A percentile compares a stretch with the other conserved stretches of the same genome.
Conservation (phyloP, 768 basidiomycete species). For the Xanthoconium stramineum region DNA sequence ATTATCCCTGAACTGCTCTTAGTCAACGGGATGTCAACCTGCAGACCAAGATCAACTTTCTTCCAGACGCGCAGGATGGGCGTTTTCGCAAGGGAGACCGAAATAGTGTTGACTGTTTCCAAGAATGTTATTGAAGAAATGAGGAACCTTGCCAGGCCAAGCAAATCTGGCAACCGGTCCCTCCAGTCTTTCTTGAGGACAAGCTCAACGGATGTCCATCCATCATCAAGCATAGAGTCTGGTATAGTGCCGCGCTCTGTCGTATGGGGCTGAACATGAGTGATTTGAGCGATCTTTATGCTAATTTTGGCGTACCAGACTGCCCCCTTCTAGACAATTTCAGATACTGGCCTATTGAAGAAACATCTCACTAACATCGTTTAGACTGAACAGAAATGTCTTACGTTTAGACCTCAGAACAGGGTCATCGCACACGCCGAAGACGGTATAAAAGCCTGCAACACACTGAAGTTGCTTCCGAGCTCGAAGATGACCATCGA, state of each 20-base stretch:
- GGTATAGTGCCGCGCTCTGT: too few species aligned
- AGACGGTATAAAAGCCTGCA: background rate
- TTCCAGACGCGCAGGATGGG: background rate
- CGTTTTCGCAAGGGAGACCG: background rate
- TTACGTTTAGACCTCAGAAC: background rate
- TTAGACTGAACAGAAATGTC: background rate
- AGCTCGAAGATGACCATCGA: background rate
- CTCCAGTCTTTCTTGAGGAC: background rate
- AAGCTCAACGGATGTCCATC: background rate
- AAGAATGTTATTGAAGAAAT: background rate
- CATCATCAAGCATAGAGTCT: background rate
- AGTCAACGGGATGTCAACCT: background rate
- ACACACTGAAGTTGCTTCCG: background rate
- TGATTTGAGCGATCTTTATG: too few species aligned
- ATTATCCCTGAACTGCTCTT: background rate
- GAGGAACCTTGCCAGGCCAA: background rate
- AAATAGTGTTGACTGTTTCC: background rate
- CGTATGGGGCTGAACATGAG: too few species aligned
- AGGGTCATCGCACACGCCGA: background rate
- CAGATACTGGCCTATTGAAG: background rate
- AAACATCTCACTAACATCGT: background rate
- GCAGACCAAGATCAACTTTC: background rate
- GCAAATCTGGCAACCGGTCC: background rate
- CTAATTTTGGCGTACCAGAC: too few species aligned
- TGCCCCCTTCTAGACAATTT: too few species aligned